Evolutionary conservation across 495 filamentous ascomycete species (phyloP), one percentile per base, ranked within the genome.

Genomic region (Aspergillus indologenus): DNA sequence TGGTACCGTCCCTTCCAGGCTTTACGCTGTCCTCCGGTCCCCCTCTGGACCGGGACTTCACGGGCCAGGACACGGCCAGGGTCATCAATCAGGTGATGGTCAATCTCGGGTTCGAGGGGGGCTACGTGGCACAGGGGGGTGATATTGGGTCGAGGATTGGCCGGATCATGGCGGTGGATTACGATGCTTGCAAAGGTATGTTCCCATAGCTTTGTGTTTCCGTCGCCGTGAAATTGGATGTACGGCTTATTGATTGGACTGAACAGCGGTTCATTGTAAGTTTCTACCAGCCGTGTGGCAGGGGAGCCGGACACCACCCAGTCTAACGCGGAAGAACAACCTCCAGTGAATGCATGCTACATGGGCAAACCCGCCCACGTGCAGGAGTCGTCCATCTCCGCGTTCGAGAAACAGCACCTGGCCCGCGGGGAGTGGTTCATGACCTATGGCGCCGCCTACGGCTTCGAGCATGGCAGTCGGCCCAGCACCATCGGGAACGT

Each of bases 101-200:
- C 17, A 71, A 73, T 19, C 68, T 88, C 2, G 86, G 86, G 0
- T 86, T 89, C 54, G 74, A 67, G 6, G 68, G 70, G 29, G 83
- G 82, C 1, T 90, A 90, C 65, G 68, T 89, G 24, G 80, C 78
- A 0, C 84, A 88, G 61, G 87, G 88, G 1, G 88, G 87, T 17
- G 87, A 91, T 62, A 77, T 89, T 49, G 88, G 87, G 4, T 79
- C 77, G 60, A 64, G 70, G 7, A 53, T 89, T 20, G 74, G 78
- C 0, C 65, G 79, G 20, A 52, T 73, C 0, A 47, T 88, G 54
- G 75, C 69, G 1, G 72, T 70, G 9, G 58, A 70, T 0, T 67
- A 73, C 60, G 63, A 72, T 14, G 71, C 69, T 34, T 83, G 80
- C 53, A 81, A 75, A 68, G 79, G 77, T 75, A 58, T 57, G 67